Evolutionary conservation across 768 basidiomycete species (phyloP), one percentile per base, ranked within the genome.

Genomic region (Macrolepiota dolichaula): DNA sequence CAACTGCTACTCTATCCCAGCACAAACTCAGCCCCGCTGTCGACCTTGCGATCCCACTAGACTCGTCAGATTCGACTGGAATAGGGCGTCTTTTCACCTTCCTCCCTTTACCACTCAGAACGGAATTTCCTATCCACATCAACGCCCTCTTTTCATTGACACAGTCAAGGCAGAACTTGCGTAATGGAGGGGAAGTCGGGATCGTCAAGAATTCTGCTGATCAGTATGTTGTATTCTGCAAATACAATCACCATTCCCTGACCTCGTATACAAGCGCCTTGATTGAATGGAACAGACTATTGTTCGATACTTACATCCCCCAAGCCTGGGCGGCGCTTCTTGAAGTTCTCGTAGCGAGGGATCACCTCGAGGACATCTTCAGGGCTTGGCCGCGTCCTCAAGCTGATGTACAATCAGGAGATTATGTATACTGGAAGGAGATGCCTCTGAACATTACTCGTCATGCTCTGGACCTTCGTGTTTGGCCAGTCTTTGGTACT

Each of bases 91-190:
- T 84, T 17, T 84, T 81, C 64, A 81, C 81, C 0, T 79, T 72
- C 44, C 74, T 83, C 3, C 81, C 81, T 0, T 67, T 84, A 0
- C 81, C 83, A 0, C 68, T 83, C 22, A 59, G 65, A 1, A 82
- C 82, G 0, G 71, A 72, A 1, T 81, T 81, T 57, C 76, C 77
- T 0, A 71, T 72, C 6, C 81, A 83, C 59, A 59, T 82, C 2
- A 80, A 84, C 61, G 79, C 71, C 0, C 60, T 78, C 4, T 81
- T 84, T 59, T 78, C 81, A 0, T 67, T 84, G 13, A 78, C 79
- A 0, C 70, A 72, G 9, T 76, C 75, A 0, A 66, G 83, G 13
- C 79, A 82, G 55, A 72, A 78, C 47, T 67, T 83, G 15, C 38
- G 11, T 40, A 40, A 40, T 17, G 17, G 12, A 40, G 4, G 12